Evolutionary conservation across 768 basidiomycete genomes (phyloP).

Genomic region (Gymnopilus junonius): DNA sequence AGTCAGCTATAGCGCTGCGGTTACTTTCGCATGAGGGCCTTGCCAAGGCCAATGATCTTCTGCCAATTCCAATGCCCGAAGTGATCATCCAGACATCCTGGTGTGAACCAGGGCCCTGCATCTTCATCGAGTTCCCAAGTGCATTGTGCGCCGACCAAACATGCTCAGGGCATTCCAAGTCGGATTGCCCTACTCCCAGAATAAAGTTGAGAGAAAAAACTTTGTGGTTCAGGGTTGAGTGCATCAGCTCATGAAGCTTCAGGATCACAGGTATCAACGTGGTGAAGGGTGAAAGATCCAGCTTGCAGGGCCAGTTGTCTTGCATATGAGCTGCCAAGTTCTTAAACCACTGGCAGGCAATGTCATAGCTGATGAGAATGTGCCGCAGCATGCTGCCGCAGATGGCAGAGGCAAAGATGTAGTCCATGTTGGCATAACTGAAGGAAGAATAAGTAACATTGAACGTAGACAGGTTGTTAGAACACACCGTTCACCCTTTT

Average conservation of each 20-base stretch:
- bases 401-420: too few species aligned
- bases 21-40: slow-evolving; percentile 7
- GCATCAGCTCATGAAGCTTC: slow-evolving; percentile 37
- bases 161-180: slow-evolving; percentile 37
- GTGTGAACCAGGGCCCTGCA: slow-evolving; percentile 34
- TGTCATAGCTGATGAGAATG: slow-evolving; percentile 32
- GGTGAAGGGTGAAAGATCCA: neutral
- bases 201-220: slow-evolving; percentile 32
- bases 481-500: slow-evolving; percentile 33
- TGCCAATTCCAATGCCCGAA: slow-evolving; percentile 34
- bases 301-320: neutral
- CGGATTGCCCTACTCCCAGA: slow-evolving; percentile 28
- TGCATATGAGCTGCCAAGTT: slow-evolving; percentile 20
- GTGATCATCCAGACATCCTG: slow-evolving; percentile 39
- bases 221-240: slow-evolving; percentile 24
- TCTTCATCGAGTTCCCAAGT: slow-evolving; percentile 31
- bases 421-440: neutral
- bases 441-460: neutral
- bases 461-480: neutral
- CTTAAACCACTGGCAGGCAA: slow-evolving; percentile 32
- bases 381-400: neutral
- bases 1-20: slow-evolving; percentile 8
- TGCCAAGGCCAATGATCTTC: slow-evolving; percentile 19
- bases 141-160: slow-evolving; percentile 36
- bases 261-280: slow-evolving; percentile 26